Conservation (phyloP, 352 stramenopile species). For the Peronospora destructor region DNA sequence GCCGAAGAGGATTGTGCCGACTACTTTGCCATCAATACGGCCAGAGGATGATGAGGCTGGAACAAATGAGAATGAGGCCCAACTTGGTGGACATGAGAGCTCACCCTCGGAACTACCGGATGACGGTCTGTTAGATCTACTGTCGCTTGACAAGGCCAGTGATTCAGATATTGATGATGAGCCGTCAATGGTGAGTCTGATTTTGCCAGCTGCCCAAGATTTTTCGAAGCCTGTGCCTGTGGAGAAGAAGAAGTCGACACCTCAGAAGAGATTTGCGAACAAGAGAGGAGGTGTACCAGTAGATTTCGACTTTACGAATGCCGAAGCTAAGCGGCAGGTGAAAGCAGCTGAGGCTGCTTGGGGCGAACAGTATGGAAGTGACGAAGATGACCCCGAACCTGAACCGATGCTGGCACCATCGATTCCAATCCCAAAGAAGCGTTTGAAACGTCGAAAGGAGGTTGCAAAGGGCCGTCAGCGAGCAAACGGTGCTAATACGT, state of each 20-base stretch:
- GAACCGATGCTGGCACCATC: constrained; percentile 16
- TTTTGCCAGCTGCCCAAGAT: constrained; percentile 35
- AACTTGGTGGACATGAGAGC: constrained; percentile 18
- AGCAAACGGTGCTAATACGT: constrained; percentile 1
- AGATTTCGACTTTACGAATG: constrained; percentile 51
- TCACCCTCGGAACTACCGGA: constrained; percentile 24
- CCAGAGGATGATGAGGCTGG: constrained; percentile 10
- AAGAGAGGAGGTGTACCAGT: constrained; percentile 17
- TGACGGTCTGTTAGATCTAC: constrained; percentile 48
- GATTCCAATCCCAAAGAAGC: constrained; percentile 25
- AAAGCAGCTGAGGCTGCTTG: constrained; percentile 20
- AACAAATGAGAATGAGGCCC: constrained; percentile 17
- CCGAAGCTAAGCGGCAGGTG: constrained; percentile 30
- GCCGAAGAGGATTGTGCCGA: constrained; percentile 17
- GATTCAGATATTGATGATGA: constrained; percentile 49
- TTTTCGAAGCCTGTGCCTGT: constrained; percentile 15
- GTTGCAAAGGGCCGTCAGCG: constrained; percentile 12
- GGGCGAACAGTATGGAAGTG: constrained; percentile 19
- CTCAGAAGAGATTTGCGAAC: constrained; percentile 25
- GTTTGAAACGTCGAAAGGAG: constrained; percentile 33
- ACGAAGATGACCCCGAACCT: constrained; percentile 18
- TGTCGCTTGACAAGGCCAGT: constrained; percentile 49
- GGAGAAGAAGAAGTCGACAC: constrained; percentile 24
- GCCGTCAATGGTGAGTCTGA: constrained; percentile 43
- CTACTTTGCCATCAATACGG: constrained; percentile 9